Percentiles rank a stretch among this genome's conserved stretches.
phyloP scores from a whole-genome alignment of 2,329 filamentous ascomycete species.

The Aspergillus sp. region DNA sequence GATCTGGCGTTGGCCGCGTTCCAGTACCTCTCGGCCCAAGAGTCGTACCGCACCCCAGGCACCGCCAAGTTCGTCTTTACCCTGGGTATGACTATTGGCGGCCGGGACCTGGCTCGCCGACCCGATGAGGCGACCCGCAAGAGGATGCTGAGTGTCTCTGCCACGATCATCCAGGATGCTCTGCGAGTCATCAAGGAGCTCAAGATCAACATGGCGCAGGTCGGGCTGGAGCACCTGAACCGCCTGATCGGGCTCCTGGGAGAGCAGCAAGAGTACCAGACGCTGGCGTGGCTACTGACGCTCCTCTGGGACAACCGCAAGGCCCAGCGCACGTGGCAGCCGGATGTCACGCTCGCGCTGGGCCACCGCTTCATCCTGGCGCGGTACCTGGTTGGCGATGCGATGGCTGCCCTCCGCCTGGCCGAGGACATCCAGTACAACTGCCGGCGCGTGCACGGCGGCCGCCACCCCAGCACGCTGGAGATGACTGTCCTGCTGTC shows the following conservation, averaged over 20 bases:
- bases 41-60: constrained; percentile 16
- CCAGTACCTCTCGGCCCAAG: constrained; percentile 25
- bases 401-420: constrained; percentile 37
- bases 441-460: constrained; percentile 43
- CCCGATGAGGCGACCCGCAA: constrained; percentile 27
- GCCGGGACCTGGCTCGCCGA: constrained; percentile 27
- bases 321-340: constrained; percentile 33
- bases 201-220: constrained; percentile 36
- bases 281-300: constrained; percentile 33
- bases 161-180: constrained; percentile 33
- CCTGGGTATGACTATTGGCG: constrained; percentile 24
- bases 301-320: constrained; percentile 39
- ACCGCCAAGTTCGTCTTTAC: constrained; percentile 29
- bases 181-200: constrained; percentile 31
- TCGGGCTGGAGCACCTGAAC: constrained; percentile 34
- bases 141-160: constrained; percentile 32
- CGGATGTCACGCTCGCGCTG: constrained; percentile 37
- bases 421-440: constrained; percentile 49
- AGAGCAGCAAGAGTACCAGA: constrained; percentile 37
- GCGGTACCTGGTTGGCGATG: constrained; percentile 40
- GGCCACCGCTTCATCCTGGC: constrained; percentile 43
- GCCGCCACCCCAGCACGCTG: constrained; percentile 38
- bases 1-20: constrained; percentile 27
- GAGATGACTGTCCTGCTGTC: constrained; percentile 42
- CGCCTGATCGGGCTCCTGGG: constrained; percentile 35